These are phyloP conservation scores for Pyricularia sp. DNA, from an alignment of 2,329 filamentous ascomycete species.

Conservation along the genomic window DNA sequence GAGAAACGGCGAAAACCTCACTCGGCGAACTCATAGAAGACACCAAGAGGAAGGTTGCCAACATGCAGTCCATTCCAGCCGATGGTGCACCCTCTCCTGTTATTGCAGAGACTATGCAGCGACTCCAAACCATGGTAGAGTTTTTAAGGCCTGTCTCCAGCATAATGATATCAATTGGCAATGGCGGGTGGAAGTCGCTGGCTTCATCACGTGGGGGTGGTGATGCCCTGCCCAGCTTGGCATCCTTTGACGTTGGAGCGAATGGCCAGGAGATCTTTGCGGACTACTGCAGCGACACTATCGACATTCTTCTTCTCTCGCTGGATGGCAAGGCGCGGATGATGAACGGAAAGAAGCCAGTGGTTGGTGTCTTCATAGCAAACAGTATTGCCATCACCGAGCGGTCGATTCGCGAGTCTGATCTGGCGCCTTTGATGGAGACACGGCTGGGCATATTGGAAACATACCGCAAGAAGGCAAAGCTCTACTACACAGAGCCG, in stretches of 20 bases:
- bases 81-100: conserved; percentile 74
- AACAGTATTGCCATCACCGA: conserved; percentile 82
- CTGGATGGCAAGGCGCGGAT: conserved; percentile 66
- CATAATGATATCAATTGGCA: conserved; percentile 84
- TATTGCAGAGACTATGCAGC: conserved; percentile 75
- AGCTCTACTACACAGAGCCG: conserved; percentile 69
- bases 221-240: conserved; percentile 59
- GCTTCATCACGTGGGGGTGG: conserved; percentile 39
- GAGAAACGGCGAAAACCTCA: conserved; percentile 85
- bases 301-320: conserved; percentile 68
- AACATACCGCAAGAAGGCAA: conserved; percentile 79
- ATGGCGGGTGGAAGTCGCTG: conserved; percentile 73
- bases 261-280: conserved; percentile 83
- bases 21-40: conserved; percentile 78
- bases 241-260: conserved; percentile 78
- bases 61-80: conserved; percentile 57
- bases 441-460: conserved; percentile 55
- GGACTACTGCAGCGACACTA: conserved; percentile 81
- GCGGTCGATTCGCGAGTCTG: conserved; percentile 73
- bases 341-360: conserved; percentile 66
- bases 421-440: conserved; percentile 64
- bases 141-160: conserved; percentile 81
- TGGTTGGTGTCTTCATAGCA: conserved; percentile 81
- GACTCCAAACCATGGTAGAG: conserved; percentile 76
- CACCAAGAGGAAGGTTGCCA: conserved; percentile 59